phyloP scores from a whole-genome alignment of 306 rosid species.

The peach (Prunus persica) region DNA sequence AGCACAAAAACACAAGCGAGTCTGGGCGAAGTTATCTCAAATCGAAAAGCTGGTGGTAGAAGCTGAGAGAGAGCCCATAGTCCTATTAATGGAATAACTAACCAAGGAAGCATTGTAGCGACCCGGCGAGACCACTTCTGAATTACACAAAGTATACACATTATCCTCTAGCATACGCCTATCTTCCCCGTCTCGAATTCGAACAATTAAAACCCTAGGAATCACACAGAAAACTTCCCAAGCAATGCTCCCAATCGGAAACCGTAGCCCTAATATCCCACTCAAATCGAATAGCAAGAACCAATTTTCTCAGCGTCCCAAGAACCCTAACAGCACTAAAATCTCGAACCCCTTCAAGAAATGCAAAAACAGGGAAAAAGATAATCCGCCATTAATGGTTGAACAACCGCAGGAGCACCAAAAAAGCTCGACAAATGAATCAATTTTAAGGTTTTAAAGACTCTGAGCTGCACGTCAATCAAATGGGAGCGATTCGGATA shows the following conservation, averaged over 20 bases:
- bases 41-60: constrained; percentile 91
- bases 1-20: constrained; percentile 93
- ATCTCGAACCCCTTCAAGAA: constrained; percentile 34
- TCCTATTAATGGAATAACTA: constrained; percentile 92
- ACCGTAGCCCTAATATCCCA: constrained; percentile 48
- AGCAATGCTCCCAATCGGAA: constrained; percentile 40
- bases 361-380: constrained; percentile 8
- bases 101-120: constrained; percentile 99
- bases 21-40: constrained; percentile 93
- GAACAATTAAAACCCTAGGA: constrained; percentile 41
- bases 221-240: constrained; percentile 19
- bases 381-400: constrained; percentile 30
- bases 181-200: constrained; percentile 49
- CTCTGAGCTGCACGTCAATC: constrained; percentile 26
- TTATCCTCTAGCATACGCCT: constrained; percentile 79
- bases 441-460: constrained; percentile 16
- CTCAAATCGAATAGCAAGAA: constrained; percentile 37
- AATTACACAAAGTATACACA: constrained; percentile 99
- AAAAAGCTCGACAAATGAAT: constrained; percentile 22
- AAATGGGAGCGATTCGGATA: constrained; percentile 36
- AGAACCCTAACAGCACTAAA: constrained; percentile 67
- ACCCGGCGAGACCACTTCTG: constrained; percentile 99
- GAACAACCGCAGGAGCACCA: constrained; percentile 26
- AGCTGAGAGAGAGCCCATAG: constrained; percentile 99
- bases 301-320: constrained; percentile 32